Evolutionary conservation across 2,329 filamentous ascomycete species (phyloP).

Genomic region (Sporothrix protearum): DNA sequence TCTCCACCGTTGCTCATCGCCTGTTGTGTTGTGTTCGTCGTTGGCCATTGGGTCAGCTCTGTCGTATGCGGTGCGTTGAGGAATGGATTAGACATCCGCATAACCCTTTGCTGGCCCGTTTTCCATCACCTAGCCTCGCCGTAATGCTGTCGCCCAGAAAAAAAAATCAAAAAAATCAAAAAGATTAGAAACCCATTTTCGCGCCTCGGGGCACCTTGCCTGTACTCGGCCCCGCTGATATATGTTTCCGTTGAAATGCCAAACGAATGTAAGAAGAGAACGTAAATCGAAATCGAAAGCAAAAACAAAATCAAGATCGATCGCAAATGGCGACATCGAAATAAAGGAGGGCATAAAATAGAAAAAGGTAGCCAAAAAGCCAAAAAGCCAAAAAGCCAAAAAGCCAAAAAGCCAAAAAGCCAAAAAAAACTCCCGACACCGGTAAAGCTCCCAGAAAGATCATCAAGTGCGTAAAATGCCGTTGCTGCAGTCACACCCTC

Average conservation of each 20-base stretch:
- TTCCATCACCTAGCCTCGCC: not conserved
- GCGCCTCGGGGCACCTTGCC: conserved; percentile 13
- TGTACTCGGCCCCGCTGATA: conserved; percentile 14
- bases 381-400: too few species aligned
- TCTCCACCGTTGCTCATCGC: not conserved
- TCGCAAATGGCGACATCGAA: not conserved
- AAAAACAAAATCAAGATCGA: conserved; percentile 15
- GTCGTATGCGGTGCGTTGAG: not conserved
- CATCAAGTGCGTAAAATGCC: not conserved
- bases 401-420: too few species aligned
- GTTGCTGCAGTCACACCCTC: not conserved
- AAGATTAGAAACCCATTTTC: not conserved
- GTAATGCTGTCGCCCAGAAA: not conserved
- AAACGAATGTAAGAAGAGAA: conserved; percentile 20
- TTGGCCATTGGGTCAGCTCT: not conserved
- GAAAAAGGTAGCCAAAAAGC: too few species aligned
- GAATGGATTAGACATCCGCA: conserved; percentile 1
- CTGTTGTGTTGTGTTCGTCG: not conserved
- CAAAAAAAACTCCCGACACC: conserved; percentile 22
- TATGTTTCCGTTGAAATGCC: conserved; percentile 19
- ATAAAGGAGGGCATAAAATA: conserved; percentile 5
- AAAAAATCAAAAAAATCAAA: not conserved
- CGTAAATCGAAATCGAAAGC: not conserved
- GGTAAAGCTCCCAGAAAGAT: conserved; percentile 12
- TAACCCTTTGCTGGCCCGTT: too few species aligned